Base-by-base conservation (phyloP, 208 protist genomes). In the Trichomonas gallinae region DNA sequence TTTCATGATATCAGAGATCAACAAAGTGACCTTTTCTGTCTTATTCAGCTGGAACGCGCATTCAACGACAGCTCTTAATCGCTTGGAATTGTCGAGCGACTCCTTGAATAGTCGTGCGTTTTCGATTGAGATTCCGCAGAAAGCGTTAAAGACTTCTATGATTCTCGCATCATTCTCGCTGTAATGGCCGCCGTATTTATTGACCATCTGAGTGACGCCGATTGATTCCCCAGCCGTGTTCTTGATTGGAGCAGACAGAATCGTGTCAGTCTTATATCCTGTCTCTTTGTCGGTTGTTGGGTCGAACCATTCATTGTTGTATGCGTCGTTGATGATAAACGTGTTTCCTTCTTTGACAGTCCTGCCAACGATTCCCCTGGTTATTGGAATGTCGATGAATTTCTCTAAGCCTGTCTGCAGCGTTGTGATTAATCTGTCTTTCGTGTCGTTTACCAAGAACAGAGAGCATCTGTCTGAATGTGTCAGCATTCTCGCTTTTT, bases 101-200 rank as follows among this genome's bases (percentile, higher is more conserved):
- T 48, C 87, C 31, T 51, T 51, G n/a, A 40, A 93, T 0, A 93
- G 44, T 38, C 31, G 26, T 0, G 87, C 87, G 31, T 93, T 93
- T 38, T 93, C 87, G n/a, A 93, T 23, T 38, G 87, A 93, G n/a
- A 93, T 93, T 4, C 87, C 87, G 31, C 87, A 93, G 46, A 93
- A 93, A 2, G 44, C 87, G n/a, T 93, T 93, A 15, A 93, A 93
- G 1, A 51, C 26, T 38, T 42, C 6, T 10, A 96, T 82, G 13
- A 96, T 23, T 31, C 34, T 9, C 31, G 63, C 40, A 46, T 96
- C 93, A 0, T 38, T 36, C 26, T 44, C 0, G 26, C 31, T 46
- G 36, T 81, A 96, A 42, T 44, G 0, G 23, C 63, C 93, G 0
- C 40, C 93, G 31, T 96, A 81, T 82, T 96, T 96, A 15, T 96